A percentile compares a stretch with the other conserved stretches of the same genome.
Conservation (phyloP, 1,284 basidiomycete species). For the Leccinum variabile region DNA sequence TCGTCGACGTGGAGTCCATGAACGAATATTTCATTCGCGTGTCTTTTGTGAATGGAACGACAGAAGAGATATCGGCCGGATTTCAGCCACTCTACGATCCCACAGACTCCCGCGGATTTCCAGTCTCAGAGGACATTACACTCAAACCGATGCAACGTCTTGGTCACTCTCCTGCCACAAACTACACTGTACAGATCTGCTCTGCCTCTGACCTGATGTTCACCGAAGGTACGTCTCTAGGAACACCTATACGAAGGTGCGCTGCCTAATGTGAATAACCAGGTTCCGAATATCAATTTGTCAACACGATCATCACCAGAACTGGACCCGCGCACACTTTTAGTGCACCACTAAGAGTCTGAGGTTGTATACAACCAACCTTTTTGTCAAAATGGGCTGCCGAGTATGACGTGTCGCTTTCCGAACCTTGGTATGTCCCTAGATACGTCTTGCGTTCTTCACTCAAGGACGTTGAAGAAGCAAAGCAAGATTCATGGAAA, state of each 20-base stretch:
- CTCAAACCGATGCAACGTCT: not conserved
- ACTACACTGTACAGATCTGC: slow-evolving; percentile 7
- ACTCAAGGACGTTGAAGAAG: not conserved
- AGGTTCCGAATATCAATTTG: not conserved
- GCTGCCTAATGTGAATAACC: not conserved
- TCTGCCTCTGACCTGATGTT: not conserved
- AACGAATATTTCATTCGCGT: slow-evolving; percentile 11
- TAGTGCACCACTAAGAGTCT: not conserved
- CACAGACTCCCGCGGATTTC: not conserved
- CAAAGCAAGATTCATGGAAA: not conserved
- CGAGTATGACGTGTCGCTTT: not conserved
- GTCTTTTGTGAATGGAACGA: slow-evolving; percentile 7
- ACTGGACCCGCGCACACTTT: slow-evolving; percentile 12
- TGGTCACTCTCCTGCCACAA: not conserved
- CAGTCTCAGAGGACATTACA: not conserved
- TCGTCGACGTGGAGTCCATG: not conserved
- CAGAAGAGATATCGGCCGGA: slow-evolving; percentile 2
- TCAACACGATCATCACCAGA: slow-evolving; percentile 4
- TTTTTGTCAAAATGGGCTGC: slow-evolving; percentile 10
- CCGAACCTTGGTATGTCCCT: not conserved
- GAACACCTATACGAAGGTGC: too few species aligned
- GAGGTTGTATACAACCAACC: not conserved
- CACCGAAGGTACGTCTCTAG: not conserved
- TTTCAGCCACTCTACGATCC: slow-evolving; percentile 10
- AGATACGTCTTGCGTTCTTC: not conserved